Conservation (phyloP, 805 yeast species). For the Candida suzukii region DNA sequence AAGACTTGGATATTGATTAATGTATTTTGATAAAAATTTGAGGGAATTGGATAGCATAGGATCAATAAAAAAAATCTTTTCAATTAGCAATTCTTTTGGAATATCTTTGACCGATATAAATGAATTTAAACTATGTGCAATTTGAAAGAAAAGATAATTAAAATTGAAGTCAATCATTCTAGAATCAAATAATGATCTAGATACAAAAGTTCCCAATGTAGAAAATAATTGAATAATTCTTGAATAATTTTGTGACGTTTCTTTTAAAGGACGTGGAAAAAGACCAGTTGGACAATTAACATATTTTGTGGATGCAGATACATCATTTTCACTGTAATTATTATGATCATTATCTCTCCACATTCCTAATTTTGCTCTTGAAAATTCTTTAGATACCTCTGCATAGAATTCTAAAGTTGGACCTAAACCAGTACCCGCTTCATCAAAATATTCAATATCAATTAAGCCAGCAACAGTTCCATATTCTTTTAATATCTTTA, state of each 20-base stretch:
- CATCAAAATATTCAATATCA: slow-evolving; percentile 84
- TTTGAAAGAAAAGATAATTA: slow-evolving; percentile 60
- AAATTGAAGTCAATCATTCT: slow-evolving; percentile 79
- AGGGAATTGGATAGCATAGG: slow-evolving; percentile 51
- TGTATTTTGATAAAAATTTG: slow-evolving; percentile 38
- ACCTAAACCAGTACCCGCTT: slow-evolving; percentile 94
- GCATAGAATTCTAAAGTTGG: slow-evolving; percentile 94
- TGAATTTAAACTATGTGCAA: slow-evolving; percentile 34
- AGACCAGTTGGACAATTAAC: slow-evolving; percentile 45
- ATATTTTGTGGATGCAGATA: slow-evolving; percentile 17
- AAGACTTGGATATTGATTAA: slow-evolving; percentile 14
- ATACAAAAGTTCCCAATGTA: slow-evolving; percentile 75
- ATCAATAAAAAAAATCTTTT: slow-evolving; percentile 47
- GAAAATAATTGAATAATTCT: slow-evolving; percentile 48
- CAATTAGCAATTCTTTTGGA: slow-evolving; percentile 19
- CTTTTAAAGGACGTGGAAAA: slow-evolving; percentile 59
- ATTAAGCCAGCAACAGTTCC: slow-evolving; percentile 75
- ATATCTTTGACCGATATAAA: slow-evolving; percentile 2
- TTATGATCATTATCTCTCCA: slow-evolving; percentile 54
- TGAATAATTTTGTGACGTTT: slow-evolving; percentile 26
- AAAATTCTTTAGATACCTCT: slow-evolving; percentile 67
- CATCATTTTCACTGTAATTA: slow-evolving; percentile 7
- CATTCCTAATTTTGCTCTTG: slow-evolving; percentile 45
- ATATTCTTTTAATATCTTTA: slow-evolving; percentile 68
- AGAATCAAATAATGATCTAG: slow-evolving; percentile 82